Conservation (phyloP, 495 filamentous ascomycete species). For the Schizothecium vesticola region DNA sequence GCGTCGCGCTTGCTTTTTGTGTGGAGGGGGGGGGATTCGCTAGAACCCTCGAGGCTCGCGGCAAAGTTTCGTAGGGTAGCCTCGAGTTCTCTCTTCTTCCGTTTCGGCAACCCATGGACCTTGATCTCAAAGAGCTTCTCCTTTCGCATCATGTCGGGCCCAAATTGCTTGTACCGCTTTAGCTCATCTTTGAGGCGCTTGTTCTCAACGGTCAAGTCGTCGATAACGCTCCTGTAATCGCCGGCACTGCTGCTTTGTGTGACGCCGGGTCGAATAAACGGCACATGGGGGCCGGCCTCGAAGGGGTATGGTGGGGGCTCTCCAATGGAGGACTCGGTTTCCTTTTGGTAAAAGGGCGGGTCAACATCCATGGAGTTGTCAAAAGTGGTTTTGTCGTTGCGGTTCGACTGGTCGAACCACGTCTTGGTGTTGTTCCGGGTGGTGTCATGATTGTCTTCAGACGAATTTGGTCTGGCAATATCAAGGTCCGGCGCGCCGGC, state of each 20-base stretch:
- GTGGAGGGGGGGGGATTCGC: conserved; percentile 31
- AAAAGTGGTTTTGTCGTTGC: conserved; percentile 30
- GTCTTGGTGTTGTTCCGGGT: conserved; percentile 35
- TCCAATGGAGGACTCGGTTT: conserved; percentile 42
- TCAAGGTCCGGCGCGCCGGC: not conserved
- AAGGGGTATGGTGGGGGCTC: conserved; percentile 21
- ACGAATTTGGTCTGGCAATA: conserved; percentile 32
- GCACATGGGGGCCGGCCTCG: conserved; percentile 15
- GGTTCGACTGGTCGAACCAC: conserved; percentile 46
- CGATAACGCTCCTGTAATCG: conserved; percentile 62
- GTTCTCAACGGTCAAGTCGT: conserved; percentile 67
- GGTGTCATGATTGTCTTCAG: conserved; percentile 39
- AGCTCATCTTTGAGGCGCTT: conserved; percentile 64
- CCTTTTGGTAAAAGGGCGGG: conserved; percentile 49
- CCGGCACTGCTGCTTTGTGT: conserved; percentile 50
- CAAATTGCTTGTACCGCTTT: conserved; percentile 58
- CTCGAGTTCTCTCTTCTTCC: conserved; percentile 69
- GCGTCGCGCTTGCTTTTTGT: conserved; percentile 28
- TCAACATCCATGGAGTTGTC: conserved; percentile 44
- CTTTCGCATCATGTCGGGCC: conserved; percentile 50
- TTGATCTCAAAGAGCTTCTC: conserved; percentile 76
- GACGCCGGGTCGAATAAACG: conserved; percentile 20
- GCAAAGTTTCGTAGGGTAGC: conserved; percentile 63
- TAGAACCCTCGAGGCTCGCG: conserved; percentile 44
- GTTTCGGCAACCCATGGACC: conserved; percentile 58